A percentile compares a stretch with the other conserved stretches of the same genome.
Conservation (phyloP, 2,329 filamentous ascomycete genomes). For the Scorias spongiosa region DNA sequence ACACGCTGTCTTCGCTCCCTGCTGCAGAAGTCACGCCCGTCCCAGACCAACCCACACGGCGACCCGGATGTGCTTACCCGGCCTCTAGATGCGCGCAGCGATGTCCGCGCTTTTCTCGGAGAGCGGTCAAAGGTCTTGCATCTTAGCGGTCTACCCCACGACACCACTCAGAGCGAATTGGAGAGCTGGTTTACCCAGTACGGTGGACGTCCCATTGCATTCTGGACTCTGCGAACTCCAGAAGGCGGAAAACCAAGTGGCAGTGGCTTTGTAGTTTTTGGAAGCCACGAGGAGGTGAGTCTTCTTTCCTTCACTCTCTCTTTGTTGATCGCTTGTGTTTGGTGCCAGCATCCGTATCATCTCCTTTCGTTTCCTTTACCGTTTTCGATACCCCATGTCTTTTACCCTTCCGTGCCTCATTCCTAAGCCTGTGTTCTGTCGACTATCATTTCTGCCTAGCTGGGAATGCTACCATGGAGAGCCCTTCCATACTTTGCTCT, state of each 20-base stretch:
- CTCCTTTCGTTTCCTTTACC: conserved; percentile 3
- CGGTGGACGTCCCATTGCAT: conserved; percentile 90
- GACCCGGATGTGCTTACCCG: conserved; percentile 89
- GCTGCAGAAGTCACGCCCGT: conserved; percentile 89
- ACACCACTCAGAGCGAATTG: conserved; percentile 94
- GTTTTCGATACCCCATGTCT: too few relatives aligned
- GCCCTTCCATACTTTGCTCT: too few relatives aligned
- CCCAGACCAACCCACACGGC: conserved; percentile 46
- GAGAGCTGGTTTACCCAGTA: conserved; percentile 99
- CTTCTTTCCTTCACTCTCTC: background rate
- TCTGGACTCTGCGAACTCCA: conserved; percentile 94
- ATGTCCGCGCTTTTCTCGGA: conserved; percentile 87
- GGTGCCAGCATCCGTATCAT: background rate
- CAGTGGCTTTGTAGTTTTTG: conserved; percentile 95
- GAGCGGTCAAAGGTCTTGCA: conserved; percentile 97
- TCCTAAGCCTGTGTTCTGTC: too few relatives aligned
- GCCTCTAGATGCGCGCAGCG: conserved; percentile 91
- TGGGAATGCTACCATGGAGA: too few relatives aligned
- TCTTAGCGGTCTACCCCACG: conserved; percentile 92
- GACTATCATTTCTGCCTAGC: too few relatives aligned
- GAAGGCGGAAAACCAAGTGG: conserved; percentile 99
- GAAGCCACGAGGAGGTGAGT: conserved; percentile 93
- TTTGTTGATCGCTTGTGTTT: background rate
- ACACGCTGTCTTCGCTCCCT: conserved; percentile 82
- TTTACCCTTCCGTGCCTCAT: too few relatives aligned